A percentile compares a stretch with the other conserved stretches of the same genome.
phyloP scores from a whole-genome alignment of 345 rosid species.

The Heritiera fomes region DNA sequence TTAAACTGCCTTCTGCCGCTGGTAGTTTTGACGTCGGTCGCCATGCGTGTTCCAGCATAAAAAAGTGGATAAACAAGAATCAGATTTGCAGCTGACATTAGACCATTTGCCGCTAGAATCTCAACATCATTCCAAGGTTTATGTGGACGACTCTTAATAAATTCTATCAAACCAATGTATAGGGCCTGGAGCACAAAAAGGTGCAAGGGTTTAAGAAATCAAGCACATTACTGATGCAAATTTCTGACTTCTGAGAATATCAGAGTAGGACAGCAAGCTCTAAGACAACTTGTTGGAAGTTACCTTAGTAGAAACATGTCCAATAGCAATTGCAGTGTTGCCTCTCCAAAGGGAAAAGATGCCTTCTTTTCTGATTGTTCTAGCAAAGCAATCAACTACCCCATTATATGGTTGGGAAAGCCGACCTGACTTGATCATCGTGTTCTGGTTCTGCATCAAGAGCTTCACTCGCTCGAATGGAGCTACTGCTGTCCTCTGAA shows the following conservation, averaged over 20 bases:
- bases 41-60: constrained; percentile 79
- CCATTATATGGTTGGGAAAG: constrained; percentile 26
- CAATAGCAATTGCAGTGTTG: constrained; percentile 59
- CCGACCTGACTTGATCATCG: constrained; percentile 54
- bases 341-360: constrained; percentile 69
- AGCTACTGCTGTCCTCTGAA: constrained; percentile 41
- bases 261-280: not conserved
- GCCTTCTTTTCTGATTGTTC: constrained; percentile 71
- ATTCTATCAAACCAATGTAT: rapidly evolving
- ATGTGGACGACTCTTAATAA: not conserved
- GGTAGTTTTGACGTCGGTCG: constrained; percentile 79
- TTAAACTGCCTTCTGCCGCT: constrained; percentile 79
- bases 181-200: not conserved
- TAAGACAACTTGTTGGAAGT: not conserved
- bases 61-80: constrained; percentile 65
- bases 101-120: not conserved
- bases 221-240: not conserved
- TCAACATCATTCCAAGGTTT: not conserved
- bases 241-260: too few relatives aligned
- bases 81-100: constrained; percentile 56
- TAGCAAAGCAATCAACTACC: constrained; percentile 59
- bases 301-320: not conserved
- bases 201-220: not conserved
- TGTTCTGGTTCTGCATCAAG: constrained; percentile 62
- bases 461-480: too few relatives aligned